phyloP scores from a whole-genome alignment of 495 filamentous ascomycete species.

The Talaromyces thailandensis region DNA sequence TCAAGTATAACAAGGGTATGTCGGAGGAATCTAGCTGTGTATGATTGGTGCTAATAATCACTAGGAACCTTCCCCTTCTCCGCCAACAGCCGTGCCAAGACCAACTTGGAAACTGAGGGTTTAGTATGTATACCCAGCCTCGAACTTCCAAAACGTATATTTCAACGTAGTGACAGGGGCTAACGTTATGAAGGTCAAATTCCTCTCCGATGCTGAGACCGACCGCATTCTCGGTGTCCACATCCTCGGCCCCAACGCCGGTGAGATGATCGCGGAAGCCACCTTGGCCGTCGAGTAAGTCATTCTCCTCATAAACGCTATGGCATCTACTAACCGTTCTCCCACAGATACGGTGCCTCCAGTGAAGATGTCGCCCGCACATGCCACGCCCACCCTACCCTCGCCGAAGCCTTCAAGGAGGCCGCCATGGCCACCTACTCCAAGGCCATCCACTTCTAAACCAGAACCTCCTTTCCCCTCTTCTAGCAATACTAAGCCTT shows the following conservation, averaged over 20 bases:
- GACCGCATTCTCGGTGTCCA: slow-evolving; percentile 92
- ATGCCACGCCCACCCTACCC: slow-evolving; percentile 93
- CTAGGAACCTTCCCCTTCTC: slow-evolving; percentile 76
- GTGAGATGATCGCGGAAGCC: slow-evolving; percentile 99
- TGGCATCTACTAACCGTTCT: background rate
- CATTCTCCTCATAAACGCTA: background rate
- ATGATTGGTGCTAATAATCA: background rate
- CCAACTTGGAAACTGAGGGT: slow-evolving; percentile 94
- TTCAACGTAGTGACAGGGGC: background rate
- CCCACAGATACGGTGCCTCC: slow-evolving; percentile 54
- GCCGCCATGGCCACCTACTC: slow-evolving; percentile 96
- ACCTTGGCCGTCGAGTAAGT: slow-evolving; percentile 87
- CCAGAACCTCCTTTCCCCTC: background rate
- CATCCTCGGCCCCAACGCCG: slow-evolving; percentile 91
- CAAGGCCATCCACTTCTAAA: slow-evolving; percentile 94
- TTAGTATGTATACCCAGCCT: slow-evolving; percentile 23
- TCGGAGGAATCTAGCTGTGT: background rate
- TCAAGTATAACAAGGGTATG: slow-evolving; percentile 77
- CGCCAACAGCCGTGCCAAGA: slow-evolving; percentile 97
- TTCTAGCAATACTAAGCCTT: background rate
- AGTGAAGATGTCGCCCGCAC: slow-evolving; percentile 93
- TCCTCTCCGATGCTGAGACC: slow-evolving; percentile 92
- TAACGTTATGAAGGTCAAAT: slow-evolving; percentile 56
- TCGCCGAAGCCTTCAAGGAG: slow-evolving; percentile 98
- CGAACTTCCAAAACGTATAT: background rate